Evolutionary conservation across 2,329 filamentous ascomycete genomes (phyloP).

Genomic region (Cryphonectria nitschkei): DNA sequence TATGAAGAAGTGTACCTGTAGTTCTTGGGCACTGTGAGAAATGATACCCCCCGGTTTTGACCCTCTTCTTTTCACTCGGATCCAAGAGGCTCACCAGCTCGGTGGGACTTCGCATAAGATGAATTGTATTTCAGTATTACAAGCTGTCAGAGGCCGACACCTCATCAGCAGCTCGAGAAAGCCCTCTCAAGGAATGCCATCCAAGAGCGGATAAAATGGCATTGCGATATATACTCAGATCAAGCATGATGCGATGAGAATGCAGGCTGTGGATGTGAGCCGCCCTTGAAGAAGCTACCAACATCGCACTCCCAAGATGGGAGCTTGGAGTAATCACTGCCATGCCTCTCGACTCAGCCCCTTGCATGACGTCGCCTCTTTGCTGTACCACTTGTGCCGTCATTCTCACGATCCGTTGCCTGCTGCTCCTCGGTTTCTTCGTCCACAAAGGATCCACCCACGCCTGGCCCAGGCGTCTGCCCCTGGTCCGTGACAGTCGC

Average conservation of each 20-base stretch:
- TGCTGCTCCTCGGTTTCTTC: constrained; percentile 25
- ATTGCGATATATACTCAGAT: not conserved
- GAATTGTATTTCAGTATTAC: constrained; percentile 1
- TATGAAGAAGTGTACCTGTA: not conserved
- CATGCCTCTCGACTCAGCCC: constrained; percentile 21
- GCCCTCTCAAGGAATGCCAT: not conserved
- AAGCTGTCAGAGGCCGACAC: not conserved
- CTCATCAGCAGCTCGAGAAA: not conserved
- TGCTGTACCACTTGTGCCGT: constrained; percentile 27
- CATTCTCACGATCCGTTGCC: constrained; percentile 27
- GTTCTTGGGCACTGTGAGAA: not conserved
- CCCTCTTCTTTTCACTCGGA: not conserved
- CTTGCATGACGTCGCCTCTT: constrained; percentile 35
- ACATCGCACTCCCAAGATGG: not conserved
- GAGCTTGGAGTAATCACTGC: not conserved
- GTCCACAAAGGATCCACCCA: constrained; percentile 16
- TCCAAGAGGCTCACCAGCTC: not conserved
- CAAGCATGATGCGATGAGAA: not conserved
- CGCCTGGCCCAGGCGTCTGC: constrained; percentile 26
- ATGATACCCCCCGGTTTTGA: not conserved
- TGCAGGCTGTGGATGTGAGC: not conserved
- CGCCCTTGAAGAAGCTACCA: not conserved
- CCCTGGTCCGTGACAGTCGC: constrained; percentile 13
- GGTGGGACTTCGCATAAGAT: not conserved
- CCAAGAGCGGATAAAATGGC: not conserved